Evolutionary conservation across 176 grass and related monocot species (phyloP).

Genomic region (Pontederia crassipes): DNA sequence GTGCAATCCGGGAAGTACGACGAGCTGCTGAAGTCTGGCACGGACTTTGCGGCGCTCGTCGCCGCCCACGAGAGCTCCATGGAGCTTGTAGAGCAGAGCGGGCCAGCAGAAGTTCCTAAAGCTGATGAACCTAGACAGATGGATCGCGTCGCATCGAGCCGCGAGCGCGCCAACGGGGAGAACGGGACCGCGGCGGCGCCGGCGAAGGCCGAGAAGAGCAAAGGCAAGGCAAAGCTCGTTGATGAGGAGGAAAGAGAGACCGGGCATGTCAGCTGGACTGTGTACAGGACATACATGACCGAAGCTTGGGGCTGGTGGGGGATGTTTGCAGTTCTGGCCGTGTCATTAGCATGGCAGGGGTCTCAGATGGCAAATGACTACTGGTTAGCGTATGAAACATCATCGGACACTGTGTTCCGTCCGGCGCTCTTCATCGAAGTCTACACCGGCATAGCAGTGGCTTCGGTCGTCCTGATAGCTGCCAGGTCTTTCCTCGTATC

Average conservation of each 20-base stretch:
- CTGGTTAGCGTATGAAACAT: slow-evolving; percentile 88
- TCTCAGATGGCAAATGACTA: slow-evolving; percentile 73
- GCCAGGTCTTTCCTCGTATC: slow-evolving; percentile 50
- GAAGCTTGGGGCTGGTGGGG: slow-evolving; percentile 89
- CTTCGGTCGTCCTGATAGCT: slow-evolving; percentile 44
- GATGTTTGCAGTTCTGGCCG: slow-evolving; percentile 25
- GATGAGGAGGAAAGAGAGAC: slow-evolving; percentile 77
- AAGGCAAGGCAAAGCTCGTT: slow-evolving; percentile 62
- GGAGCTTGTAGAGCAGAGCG: slow-evolving; percentile 74
- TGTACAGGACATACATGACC: slow-evolving; percentile 81
- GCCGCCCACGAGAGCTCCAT: slow-evolving; percentile 90
- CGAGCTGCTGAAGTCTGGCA: slow-evolving; percentile 40
- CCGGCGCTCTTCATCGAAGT: slow-evolving; percentile 60
- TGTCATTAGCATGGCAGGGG: slow-evolving; percentile 48
- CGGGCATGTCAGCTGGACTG: slow-evolving; percentile 56
- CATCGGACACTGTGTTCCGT: slow-evolving; percentile 40
- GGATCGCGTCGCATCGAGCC: slow-evolving; percentile 1
- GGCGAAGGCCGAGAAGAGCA: slow-evolving; percentile 44
- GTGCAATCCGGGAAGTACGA: slow-evolving; percentile 72
- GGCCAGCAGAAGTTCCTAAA: background rate
- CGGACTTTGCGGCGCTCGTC: slow-evolving; percentile 67
- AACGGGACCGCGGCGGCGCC: slow-evolving; percentile 5
- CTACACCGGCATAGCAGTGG: slow-evolving; percentile 34
- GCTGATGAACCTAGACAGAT: slow-evolving; percentile 1
- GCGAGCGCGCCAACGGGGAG: slow-evolving; percentile 18